Evolutionary conservation across 2,329 filamentous ascomycete species (phyloP), one percentile per base, ranked within the genome.

Genomic region (Pseudogymnoascus verrucosus): DNA sequence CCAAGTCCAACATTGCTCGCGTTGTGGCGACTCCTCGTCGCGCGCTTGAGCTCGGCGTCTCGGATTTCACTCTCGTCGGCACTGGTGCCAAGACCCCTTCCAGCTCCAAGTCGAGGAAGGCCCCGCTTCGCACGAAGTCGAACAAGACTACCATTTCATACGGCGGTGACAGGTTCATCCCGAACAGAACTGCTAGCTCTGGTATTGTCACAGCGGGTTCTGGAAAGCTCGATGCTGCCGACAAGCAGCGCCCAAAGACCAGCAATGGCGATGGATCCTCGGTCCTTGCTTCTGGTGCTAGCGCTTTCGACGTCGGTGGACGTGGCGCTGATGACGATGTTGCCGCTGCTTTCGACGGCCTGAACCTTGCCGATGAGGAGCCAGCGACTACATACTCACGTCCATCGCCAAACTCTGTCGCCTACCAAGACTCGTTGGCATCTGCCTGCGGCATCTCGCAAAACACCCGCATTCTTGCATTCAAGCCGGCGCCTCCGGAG

Each of bases 401-500:
- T 67, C 89, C 90, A 12, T 91, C 92, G 6, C 93, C 93, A 63
- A 92, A 95, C 76, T 88, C 90, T 2, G 86, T 91, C 62, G 93
- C 93, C 21, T 98, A 97, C 76, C 90, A 97, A 77, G 91, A 95
- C 65, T 93, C 92, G 2, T 81, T 98, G 54, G 93, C 93, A 54
- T 88, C 87, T 69, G 93, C 93, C 60, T 98, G 93, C 75, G 95
- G 93, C 64, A 91, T 99, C 67, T 93, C 87, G 73, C 84, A 96
- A 67, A 96, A 93, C 81, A 96, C 93, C 63, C 90, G 95, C 67
- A 99, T 99, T 71, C 89, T 99, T 61, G 90, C 95, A 65, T 99
- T 97, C 84, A 99, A 99, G 87, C 95, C 95, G 63, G 92, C 93
- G 1, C 86, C 95, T n/a, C 95, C 95, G 3, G 95, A 98, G 80